Evolutionary conservation across 345 rosid species (phyloP).

Genomic region (Odontarrhena argentea): DNA sequence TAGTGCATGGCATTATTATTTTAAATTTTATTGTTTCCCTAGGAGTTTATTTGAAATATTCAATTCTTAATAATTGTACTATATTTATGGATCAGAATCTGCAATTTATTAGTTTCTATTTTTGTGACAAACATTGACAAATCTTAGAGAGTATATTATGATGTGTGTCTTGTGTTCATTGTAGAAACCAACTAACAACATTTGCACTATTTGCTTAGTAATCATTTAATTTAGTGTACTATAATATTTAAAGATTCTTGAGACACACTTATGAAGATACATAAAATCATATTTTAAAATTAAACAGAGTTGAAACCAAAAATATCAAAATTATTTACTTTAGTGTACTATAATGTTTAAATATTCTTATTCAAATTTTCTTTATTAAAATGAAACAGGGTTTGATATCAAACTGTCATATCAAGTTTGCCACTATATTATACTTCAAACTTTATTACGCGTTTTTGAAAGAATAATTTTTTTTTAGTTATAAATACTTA

Average conservation of each 20-base stretch:
- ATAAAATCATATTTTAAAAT: background rate
- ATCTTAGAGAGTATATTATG: conserved; percentile 32
- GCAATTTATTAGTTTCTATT: conserved; percentile 36
- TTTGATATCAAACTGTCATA: no score
- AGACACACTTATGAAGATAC: no score
- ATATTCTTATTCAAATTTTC: no score
- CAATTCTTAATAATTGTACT: conserved; percentile 32
- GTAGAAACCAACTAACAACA: background rate
- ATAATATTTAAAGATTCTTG: no score
- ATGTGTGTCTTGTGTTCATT: conserved; percentile 1
- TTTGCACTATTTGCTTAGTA: background rate
- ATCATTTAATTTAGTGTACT: background rate
- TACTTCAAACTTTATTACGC: no score
- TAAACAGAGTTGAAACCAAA: background rate
- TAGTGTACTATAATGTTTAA: no score
- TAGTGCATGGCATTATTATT: conserved; percentile 29
- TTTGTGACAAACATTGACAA: conserved; percentile 40
- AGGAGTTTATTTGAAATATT: conserved; percentile 12
- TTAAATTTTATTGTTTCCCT: conserved; percentile 12
- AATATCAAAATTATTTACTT: no score
- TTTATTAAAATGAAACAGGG: no score
- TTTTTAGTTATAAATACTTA: background rate
- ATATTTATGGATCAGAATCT: conserved; percentile 20
- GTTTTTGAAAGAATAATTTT: no score
- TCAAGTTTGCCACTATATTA: no score